Percentiles rank a stretch among this genome's conserved stretches.
These are phyloP conservation scores for Hypoxylon sp. DNA, from an alignment of 2,329 filamentous ascomycete genomes.

Conservation along the genomic window DNA sequence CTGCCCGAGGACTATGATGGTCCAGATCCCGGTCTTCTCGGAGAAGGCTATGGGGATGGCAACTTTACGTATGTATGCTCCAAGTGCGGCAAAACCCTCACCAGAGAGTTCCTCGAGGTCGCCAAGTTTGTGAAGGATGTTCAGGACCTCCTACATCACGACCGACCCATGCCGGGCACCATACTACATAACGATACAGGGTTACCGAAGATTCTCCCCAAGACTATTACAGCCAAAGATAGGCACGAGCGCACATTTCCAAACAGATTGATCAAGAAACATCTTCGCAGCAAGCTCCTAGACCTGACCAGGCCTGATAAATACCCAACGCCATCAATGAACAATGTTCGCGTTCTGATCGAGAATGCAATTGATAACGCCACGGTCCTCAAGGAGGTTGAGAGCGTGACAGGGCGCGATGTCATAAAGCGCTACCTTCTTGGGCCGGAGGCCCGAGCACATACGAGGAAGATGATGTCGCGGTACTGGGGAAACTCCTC, in stretches of 20 bases:
- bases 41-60: conserved; percentile 73
- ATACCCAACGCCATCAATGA: conserved; percentile 62
- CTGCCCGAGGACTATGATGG: conserved; percentile 56
- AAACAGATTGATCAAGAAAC: conserved; percentile 68
- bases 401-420: conserved; percentile 49
- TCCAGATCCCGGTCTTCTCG: conserved; percentile 57
- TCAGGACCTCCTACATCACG: conserved; percentile 61
- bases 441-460: conserved; percentile 56
- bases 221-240: conserved; percentile 29
- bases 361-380: conserved; percentile 61
- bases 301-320: conserved; percentile 55
- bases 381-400: conserved; percentile 59
- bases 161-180: conserved; percentile 77
- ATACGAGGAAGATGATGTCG: conserved; percentile 77
- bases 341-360: conserved; percentile 66
- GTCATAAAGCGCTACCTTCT: conserved; percentile 47
- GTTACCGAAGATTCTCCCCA: conserved; percentile 58
- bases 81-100: conserved; percentile 65
- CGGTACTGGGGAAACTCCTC: conserved; percentile 79
- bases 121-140: conserved; percentile 74
- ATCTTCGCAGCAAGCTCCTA: conserved; percentile 61
- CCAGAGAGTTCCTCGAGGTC: conserved; percentile 72
- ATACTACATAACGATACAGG: conserved; percentile 70
- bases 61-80: conserved; percentile 67
- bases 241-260: conserved; percentile 65